Conservation (phyloP, 345 rosid species). For the Camelina sativa region DNA sequence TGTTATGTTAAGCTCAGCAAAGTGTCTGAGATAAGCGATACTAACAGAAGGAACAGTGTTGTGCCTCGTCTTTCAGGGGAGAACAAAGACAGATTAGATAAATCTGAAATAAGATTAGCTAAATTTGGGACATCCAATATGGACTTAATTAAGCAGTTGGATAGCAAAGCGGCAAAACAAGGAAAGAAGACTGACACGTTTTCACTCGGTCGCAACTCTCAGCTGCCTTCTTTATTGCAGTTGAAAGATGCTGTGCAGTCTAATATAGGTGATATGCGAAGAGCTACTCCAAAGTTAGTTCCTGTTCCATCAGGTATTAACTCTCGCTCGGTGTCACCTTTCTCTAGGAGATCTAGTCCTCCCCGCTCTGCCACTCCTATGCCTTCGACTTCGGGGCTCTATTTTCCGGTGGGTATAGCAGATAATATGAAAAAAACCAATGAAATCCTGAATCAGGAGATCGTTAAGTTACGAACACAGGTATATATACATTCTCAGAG, state of each 20-base stretch:
- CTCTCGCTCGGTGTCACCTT: constrained; percentile 95
- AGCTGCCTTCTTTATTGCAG: constrained; percentile 83
- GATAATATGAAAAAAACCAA: constrained; percentile 93
- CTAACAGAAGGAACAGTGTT: constrained; percentile 57
- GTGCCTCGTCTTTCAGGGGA: constrained; percentile 93
- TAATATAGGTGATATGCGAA: constrained; percentile 64
- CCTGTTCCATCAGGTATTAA: constrained; percentile 79
- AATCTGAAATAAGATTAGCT: constrained; percentile 76
- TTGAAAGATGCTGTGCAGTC: constrained; percentile 84
- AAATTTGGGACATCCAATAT: constrained; percentile 73
- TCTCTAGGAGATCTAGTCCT: constrained; percentile 94
- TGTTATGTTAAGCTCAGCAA: constrained; percentile 81
- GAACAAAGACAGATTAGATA: constrained; percentile 88
- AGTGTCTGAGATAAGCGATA: constrained; percentile 68
- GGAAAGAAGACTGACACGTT: constrained; percentile 81
- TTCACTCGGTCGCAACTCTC: constrained; percentile 75
- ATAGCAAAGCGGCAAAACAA: constrained; percentile 94
- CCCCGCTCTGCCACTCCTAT: constrained; percentile 96
- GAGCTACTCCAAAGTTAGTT: constrained; percentile 71
- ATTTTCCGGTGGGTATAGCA: constrained; percentile 78
- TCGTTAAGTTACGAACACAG: constrained; percentile 84
- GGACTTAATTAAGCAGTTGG: constrained; percentile 93
- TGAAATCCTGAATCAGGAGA: constrained; percentile 90
- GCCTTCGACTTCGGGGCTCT: constrained; percentile 90
- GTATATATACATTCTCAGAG: constrained; percentile 47